Conservation (phyloP, 2,329 filamentous ascomycete genomes). For the Aureobasidium sp. region DNA sequence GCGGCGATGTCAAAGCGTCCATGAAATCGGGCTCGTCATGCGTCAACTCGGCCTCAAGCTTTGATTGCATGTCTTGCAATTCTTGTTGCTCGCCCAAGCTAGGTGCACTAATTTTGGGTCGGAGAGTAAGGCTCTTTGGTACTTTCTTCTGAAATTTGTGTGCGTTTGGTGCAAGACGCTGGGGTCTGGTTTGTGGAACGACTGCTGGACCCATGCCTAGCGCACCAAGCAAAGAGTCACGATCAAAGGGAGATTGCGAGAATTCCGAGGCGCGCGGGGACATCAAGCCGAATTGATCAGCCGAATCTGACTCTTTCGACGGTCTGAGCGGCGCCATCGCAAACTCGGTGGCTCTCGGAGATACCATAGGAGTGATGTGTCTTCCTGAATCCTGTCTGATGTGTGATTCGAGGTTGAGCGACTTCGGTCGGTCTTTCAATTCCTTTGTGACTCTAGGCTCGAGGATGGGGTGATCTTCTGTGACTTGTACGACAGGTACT, state of each 20-base stretch:
- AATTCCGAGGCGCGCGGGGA: conserved; percentile 35
- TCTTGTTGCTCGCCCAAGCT: conserved; percentile 25
- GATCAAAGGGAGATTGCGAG: conserved; percentile 24
- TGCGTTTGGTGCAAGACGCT: conserved; percentile 2
- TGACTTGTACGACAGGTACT: conserved; percentile 23
- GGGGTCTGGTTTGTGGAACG: neutral
- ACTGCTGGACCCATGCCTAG: conserved; percentile 27
- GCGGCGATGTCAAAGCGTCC: conserved; percentile 59
- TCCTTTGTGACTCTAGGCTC: neutral
- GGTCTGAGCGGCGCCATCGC: conserved; percentile 27
- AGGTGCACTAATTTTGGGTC: conserved; percentile 25
- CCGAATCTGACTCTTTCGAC: conserved; percentile 23
- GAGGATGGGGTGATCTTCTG: conserved; percentile 11
- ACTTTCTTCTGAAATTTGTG: neutral
- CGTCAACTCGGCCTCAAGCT: conserved; percentile 21
- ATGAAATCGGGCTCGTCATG: conserved; percentile 22
- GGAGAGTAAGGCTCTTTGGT: conserved; percentile 12
- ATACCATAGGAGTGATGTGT: conserved; percentile 18
- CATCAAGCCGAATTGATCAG: conserved; percentile 29
- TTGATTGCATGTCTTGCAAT: conserved; percentile 24
- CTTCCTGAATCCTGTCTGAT: conserved; percentile 10
- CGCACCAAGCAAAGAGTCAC: conserved; percentile 25
- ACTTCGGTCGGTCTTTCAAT: conserved; percentile 13
- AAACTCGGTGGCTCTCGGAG: conserved; percentile 32
- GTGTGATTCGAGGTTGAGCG: conserved; percentile 10